phyloP scores from a whole-genome alignment of 345 rosid species.

The Limnanthes douglasii region DNA sequence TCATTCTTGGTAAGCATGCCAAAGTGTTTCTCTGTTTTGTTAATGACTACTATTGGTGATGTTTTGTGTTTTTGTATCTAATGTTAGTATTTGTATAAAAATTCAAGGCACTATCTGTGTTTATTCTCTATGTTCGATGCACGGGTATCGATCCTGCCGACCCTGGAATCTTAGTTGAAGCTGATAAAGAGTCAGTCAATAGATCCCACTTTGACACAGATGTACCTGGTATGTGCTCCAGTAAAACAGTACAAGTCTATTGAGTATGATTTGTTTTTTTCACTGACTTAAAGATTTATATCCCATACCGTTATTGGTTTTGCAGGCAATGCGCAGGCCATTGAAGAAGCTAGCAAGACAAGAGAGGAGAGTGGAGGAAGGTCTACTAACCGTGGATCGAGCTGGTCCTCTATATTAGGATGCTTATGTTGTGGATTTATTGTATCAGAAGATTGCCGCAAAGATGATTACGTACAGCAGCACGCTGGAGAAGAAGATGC shows the following conservation, averaged over 20 bases:
- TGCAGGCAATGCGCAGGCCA: conserved; percentile 30
- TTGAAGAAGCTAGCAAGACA: conserved; percentile 36
- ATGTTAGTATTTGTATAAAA: neutral
- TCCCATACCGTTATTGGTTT: neutral
- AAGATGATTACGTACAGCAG: conserved; percentile 29
- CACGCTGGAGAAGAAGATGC: conserved; percentile 54
- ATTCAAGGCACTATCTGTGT: conserved; percentile 53
- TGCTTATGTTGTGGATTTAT: conserved; percentile 51
- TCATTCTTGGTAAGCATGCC: conserved; percentile 46
- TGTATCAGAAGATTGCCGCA: conserved; percentile 55
- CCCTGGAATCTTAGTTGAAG: conserved; percentile 61
- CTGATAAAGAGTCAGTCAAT: conserved; percentile 30
- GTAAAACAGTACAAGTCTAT: conserved; percentile 8
- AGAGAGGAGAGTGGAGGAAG: conserved; percentile 23
- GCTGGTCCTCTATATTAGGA: conserved; percentile 31
- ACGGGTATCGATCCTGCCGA: conserved; percentile 94
- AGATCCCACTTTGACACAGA: conserved; percentile 39
- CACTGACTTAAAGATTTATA: neutral
- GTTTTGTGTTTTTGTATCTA: conserved; percentile 2
- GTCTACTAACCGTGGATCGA: conserved; percentile 22
- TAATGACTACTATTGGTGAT: neutral
- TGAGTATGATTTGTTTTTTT: neutral
- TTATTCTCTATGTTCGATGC: conserved; percentile 67
- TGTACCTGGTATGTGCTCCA: conserved; percentile 23
- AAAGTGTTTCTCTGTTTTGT: neutral